These are phyloP conservation scores for Solanum aculeatissimum DNA, from an alignment of 305 asterid genomes.

Conservation along the genomic window DNA sequence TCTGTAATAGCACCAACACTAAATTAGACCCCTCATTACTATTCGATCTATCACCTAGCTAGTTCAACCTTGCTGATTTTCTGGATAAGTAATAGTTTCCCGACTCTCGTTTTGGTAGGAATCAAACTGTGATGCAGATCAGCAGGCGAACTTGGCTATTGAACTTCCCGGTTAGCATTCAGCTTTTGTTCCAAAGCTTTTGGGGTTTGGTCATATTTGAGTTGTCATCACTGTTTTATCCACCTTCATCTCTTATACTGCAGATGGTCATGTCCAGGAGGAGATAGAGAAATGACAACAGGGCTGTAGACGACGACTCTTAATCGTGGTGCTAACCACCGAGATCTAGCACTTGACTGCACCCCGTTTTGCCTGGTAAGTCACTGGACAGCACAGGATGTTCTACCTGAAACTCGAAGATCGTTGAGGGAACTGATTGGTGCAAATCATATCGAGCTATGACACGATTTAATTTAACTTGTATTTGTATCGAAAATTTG, in stretches of 20 bases:
- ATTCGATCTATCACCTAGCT: not conserved
- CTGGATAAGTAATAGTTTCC: not conserved
- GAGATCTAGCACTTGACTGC: not conserved
- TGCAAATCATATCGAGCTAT: not conserved
- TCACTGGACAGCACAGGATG: not conserved
- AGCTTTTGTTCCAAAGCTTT: not conserved
- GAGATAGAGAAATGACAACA: conserved; percentile 36
- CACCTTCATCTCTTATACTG: conserved; percentile 6
- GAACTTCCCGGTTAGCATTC: conserved; percentile 66
- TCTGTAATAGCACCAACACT: not conserved
- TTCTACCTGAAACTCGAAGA: not conserved
- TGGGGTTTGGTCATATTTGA: not conserved
- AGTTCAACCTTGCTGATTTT: not conserved
- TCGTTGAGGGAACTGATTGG: not conserved
- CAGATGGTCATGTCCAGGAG: conserved; percentile 78
- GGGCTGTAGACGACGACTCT: not conserved
- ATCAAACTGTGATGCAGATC: conserved; percentile 89
- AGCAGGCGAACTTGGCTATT: conserved; percentile 87
- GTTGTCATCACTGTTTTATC: not conserved
- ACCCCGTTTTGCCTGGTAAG: not conserved
- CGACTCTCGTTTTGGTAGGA: conserved; percentile 29
- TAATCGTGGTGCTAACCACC: not conserved
- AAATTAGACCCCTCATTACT: not conserved
- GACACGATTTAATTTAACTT: not conserved
- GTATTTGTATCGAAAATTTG: not conserved